A percentile compares a stretch with the other conserved stretches of the same genome.
phyloP scores from a whole-genome alignment of 2,329 filamentous ascomycete genomes.

The Tolypocladium amazonense region DNA sequence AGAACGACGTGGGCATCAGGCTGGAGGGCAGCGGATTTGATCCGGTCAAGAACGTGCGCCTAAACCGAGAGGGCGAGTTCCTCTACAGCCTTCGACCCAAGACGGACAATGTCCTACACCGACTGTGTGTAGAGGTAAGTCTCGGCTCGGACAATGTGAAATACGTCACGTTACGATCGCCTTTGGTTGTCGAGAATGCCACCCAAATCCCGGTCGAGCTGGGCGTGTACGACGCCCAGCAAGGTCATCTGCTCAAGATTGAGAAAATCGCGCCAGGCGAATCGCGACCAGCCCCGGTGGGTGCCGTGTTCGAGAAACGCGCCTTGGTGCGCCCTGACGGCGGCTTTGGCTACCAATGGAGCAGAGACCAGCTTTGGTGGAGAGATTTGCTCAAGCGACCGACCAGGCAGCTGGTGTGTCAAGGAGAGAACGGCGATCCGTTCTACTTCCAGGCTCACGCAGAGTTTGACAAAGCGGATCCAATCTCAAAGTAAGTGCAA shows the following conservation, averaged over 20 bases:
- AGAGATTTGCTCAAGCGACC: constrained; percentile 77
- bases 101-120: constrained; percentile 74
- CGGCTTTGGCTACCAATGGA: constrained; percentile 95
- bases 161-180: constrained; percentile 90
- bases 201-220: constrained; percentile 94
- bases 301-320: constrained; percentile 81
- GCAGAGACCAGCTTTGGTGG: constrained; percentile 83
- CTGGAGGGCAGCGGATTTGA: constrained; percentile 94
- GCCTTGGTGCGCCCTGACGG: constrained; percentile 84
- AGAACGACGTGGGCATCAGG: constrained; percentile 68
- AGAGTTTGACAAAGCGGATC: constrained; percentile 72
- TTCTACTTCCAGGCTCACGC: constrained; percentile 98
- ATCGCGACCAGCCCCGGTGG: constrained; percentile 79
- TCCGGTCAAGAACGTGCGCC: constrained; percentile 71
- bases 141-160: constrained; percentile 95
- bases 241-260: constrained; percentile 89
- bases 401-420: constrained; percentile 79
- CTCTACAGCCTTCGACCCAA: constrained; percentile 83
- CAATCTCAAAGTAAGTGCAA: constrained; percentile 55
- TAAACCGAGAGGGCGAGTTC: constrained; percentile 90
- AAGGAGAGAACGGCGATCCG: constrained; percentile 74
- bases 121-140: constrained; percentile 82
- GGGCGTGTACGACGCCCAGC: constrained; percentile 77
- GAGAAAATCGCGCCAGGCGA: constrained; percentile 95
- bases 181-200: constrained; percentile 85